Evolutionary conservation across 768 basidiomycete genomes (phyloP), one percentile per base, ranked within the genome.

Genomic region (Lactarius hengduanensis): DNA sequence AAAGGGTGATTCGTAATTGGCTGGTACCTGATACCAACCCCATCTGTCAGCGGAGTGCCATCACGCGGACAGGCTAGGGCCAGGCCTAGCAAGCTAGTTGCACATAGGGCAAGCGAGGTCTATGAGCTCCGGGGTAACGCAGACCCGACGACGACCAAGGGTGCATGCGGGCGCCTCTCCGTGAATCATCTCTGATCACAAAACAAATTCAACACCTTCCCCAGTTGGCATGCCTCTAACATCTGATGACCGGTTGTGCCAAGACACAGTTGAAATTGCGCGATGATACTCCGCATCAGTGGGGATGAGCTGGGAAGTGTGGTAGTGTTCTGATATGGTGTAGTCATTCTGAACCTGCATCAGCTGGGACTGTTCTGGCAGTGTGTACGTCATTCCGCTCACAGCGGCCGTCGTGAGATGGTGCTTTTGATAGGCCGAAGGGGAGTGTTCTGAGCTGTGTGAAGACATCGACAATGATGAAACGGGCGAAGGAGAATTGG

Each of bases 401-500:
- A 47, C 43, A 26, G 43, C 28, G 32, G 61, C 26, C 11, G 56
- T 34, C 28, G 62, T 34, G 16, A 57, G 59, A n/a, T 61, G 34
- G 11, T 36, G 65, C 20, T 54, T 63, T 60, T 68, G 69, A 57
- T 69, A 69, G 26, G 61, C 56, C 2, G 62, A 58, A 40, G 66
- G 62, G 41, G 70, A 66, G 28, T 70, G 57, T 11, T 56, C 70
- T 41, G 70, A 69, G 59, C 59, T 55, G n/a, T 68, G 69, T 10
- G 69, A 65, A 18, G 70, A 70, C 20, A 62, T 20, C n/a, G 70
- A 69, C 5, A 69, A 36, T 28, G 67, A 65, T 22, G 70, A 69
- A 6, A 70, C 70, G 20, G 70, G 70, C n/a, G 70, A 70, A 32
- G 70, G 70, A 5, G 64, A 69, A 26, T 65, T 47, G 40, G 67